These are phyloP conservation scores for Balamuthia mandrillaris DNA, from an alignment of 208 protist genomes.

Conservation along the genomic window DNA sequence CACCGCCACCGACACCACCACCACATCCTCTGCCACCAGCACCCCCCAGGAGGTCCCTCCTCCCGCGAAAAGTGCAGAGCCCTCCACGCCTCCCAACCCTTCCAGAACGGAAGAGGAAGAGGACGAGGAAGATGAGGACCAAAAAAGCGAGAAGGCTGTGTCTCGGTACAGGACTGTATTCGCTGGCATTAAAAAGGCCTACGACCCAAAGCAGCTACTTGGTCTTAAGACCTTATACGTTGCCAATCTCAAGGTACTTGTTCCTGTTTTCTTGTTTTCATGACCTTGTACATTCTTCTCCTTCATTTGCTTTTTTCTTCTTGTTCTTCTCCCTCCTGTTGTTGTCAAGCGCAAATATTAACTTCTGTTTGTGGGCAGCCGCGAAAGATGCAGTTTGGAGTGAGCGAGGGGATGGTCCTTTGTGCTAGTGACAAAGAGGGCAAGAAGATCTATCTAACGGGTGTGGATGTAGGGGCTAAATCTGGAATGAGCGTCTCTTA, in stretches of 20 bases:
- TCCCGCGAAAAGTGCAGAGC: too few relatives aligned
- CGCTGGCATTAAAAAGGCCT: slow-evolving; percentile 4
- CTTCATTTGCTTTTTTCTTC: not conserved
- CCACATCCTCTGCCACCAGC: too few relatives aligned
- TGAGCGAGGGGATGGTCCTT: not conserved
- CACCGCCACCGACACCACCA: too few relatives aligned
- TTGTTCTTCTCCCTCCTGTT: not conserved
- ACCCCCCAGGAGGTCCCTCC: too few relatives aligned
- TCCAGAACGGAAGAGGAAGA: not conserved
- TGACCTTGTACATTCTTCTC: too few relatives aligned
- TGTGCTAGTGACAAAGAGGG: not conserved
- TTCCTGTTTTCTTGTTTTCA: too few relatives aligned
- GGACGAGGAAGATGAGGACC: not conserved
- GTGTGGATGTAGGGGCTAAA: not conserved
- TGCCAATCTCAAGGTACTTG: not conserved
- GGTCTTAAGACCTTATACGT: not conserved
- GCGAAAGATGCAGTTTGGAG: not conserved
- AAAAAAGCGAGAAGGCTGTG: not conserved
- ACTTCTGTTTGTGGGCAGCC: not conserved
- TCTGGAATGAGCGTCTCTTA: not conserved
- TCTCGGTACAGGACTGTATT: not conserved
- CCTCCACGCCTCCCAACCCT: too few relatives aligned
- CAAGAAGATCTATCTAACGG: not conserved
- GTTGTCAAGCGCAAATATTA: not conserved
- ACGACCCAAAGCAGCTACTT: not conserved